phyloP scores from a whole-genome alignment of 495 filamentous ascomycete genomes.

The Sabuloglossum arenarium region DNA sequence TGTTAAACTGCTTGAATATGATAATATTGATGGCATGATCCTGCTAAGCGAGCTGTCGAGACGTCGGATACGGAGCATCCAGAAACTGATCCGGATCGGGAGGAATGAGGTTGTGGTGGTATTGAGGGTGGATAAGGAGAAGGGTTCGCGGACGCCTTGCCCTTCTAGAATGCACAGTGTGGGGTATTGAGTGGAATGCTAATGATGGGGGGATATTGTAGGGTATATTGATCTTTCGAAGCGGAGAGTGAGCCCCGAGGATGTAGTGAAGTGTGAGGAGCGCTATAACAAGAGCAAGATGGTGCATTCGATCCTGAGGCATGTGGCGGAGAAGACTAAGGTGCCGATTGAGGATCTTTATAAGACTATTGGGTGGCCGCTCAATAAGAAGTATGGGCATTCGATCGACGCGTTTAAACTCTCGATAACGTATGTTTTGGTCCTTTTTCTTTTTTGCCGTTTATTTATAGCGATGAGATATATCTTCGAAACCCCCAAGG shows the following conservation, averaged over 20 bases:
- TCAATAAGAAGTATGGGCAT: conserved; percentile 95
- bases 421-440: conserved; percentile 59
- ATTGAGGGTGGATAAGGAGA: conserved; percentile 95
- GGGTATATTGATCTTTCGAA: conserved; percentile 97
- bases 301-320: conserved; percentile 93
- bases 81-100: conserved; percentile 95
- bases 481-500: not conserved
- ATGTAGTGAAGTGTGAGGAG: conserved; percentile 95
- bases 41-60: conserved; percentile 87
- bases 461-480: not conserved
- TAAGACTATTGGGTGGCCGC: conserved; percentile 83
- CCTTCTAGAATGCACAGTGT: too few relatives aligned
- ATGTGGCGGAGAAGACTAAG: conserved; percentile 91
- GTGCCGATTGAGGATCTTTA: conserved; percentile 87
- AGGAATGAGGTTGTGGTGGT: conserved; percentile 97
- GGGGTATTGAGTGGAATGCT: conserved; percentile 12
- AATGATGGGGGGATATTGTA: conserved; percentile 15
- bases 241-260: conserved; percentile 89
- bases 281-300: conserved; percentile 99
- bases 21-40: conserved; percentile 99
- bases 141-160: too few relatives aligned
- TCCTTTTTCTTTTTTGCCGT: not conserved
- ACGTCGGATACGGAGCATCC: conserved; percentile 92
- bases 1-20: conserved; percentile 97
- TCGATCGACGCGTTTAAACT: conserved; percentile 96